These are phyloP conservation scores for Rauvolfia tetraphylla DNA, from an alignment of 257 asterid species.

Conservation along the genomic window DNA sequence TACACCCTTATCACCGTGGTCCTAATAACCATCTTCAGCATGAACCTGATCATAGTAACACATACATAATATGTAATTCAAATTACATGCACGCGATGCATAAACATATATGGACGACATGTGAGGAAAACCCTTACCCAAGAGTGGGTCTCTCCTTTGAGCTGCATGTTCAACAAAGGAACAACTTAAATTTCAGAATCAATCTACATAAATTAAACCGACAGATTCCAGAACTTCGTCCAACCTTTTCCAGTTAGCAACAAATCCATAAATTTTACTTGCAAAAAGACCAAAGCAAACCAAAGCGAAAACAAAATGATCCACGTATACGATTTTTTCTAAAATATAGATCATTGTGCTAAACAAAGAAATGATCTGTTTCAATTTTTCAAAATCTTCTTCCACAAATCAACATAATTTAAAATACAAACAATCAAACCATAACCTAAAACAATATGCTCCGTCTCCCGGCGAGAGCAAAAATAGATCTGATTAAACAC, in stretches of 20 bases:
- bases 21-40: background rate
- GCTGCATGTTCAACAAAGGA: too few species aligned
- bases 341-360: background rate
- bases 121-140: too few species aligned
- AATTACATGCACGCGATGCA: background rate
- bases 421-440: background rate
- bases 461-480: background rate
- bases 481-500: conserved; percentile 30
- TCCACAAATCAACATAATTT: background rate
- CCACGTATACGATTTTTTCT: background rate
- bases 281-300: background rate
- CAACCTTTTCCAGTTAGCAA: too few species aligned
- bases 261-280: background rate
- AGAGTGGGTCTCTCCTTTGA: too few species aligned
- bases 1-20: background rate
- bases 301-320: too few species aligned
- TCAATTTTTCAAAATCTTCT: background rate
- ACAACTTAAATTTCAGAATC: conserved; percentile 20
- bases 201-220: background rate
- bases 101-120: too few species aligned
- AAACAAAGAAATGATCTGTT: background rate
- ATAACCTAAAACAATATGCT: background rate
- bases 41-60: background rate
- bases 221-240: background rate
- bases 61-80: background rate